Percentiles rank a stretch among this genome's conserved stretches.
Evolutionary conservation across 306 rosid genomes (phyloP).

Genomic region (Myrica gale): DNA sequence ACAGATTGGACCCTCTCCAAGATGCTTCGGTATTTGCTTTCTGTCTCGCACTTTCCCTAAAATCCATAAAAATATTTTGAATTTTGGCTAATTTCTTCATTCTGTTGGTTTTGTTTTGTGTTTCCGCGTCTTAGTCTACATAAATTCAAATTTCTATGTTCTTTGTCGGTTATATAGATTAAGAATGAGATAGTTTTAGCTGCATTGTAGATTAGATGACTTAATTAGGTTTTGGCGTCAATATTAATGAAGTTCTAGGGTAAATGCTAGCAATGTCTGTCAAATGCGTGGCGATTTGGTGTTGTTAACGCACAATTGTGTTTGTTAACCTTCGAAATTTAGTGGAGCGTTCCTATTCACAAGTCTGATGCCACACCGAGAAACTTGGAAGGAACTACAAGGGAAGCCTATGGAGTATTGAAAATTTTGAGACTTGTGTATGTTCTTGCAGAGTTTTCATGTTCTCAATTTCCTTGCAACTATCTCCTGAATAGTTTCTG

Average conservation of each 20-base stretch:
- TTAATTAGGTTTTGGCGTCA: conserved; percentile 5
- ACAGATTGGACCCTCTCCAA: conserved; percentile 47
- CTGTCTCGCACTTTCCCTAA: conserved; percentile 3
- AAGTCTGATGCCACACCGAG: background rate
- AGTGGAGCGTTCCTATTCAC: background rate
- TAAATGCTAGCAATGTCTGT: conserved; percentile 3
- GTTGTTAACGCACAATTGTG: background rate
- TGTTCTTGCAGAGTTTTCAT: background rate
- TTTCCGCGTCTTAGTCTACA: no score
- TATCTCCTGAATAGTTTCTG: background rate
- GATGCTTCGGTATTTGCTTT: conserved; percentile 46
- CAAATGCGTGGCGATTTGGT: background rate
- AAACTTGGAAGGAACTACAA: background rate
- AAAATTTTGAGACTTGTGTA: background rate
- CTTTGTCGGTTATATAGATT: conserved; percentile 20
- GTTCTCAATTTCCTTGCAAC: background rate
- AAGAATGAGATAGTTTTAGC: conserved; percentile 24
- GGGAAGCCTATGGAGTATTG: background rate
- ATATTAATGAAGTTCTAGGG: conserved; percentile 9
- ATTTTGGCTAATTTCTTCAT: background rate
- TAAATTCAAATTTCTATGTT: background rate
- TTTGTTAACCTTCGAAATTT: background rate
- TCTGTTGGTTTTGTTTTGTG: background rate
- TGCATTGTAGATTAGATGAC: conserved; percentile 33
- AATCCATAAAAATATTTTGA: background rate